Evolutionary conservation across 2,329 filamentous ascomycete species (phyloP), one percentile per base, ranked within the genome.

Genomic region (Pestalotiopsis sp.): DNA sequence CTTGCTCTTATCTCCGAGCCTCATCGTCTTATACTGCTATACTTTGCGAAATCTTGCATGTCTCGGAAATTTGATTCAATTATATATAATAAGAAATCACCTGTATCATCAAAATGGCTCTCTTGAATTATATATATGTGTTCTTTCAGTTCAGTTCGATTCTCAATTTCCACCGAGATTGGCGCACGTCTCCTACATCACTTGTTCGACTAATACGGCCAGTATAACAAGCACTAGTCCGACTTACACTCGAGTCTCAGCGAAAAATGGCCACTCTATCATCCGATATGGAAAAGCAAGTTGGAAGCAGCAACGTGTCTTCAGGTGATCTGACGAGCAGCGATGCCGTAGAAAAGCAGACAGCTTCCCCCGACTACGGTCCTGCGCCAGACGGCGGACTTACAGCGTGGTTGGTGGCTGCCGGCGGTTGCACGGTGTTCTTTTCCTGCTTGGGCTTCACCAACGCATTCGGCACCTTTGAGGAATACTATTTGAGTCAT

Each of bases 381-480:
- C 64, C 68, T 62, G 70, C 72, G 12, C 76, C 76, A 1, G 69
- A 76, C 52, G 69, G 74, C 66, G 73, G 76, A 71, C 11, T 75
- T 73, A 65, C 75, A 74, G 76, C 77, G 11, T 77, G 77, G 77
- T 68, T 74, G 56, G 76, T 77, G 41, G 72, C 75, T 3, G 66
- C 66, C 6, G 75, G 75, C 6, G 70, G 69, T 2, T 69, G 62
- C 14, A 71, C 69, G n/a, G 65, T 77, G 31, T 75, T 79, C 56
- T 80, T 81, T 69, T 76, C 71, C 2, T 72, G 72, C 20, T 68
- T 82, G 3, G 80, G 80, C 11, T 79, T 79, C 64, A 65, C 76
- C 31, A 82, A 81, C 71, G 78, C 79, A 0, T 82, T 81, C 67
- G 80, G 81, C 4, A 72, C 77, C 7, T 82, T 81, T 66, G 75